A percentile compares a stretch with the other conserved stretches of the same genome.
phyloP scores from a whole-genome alignment of 2,329 filamentous ascomycete genomes.

The Colletotrichum sp. region DNA sequence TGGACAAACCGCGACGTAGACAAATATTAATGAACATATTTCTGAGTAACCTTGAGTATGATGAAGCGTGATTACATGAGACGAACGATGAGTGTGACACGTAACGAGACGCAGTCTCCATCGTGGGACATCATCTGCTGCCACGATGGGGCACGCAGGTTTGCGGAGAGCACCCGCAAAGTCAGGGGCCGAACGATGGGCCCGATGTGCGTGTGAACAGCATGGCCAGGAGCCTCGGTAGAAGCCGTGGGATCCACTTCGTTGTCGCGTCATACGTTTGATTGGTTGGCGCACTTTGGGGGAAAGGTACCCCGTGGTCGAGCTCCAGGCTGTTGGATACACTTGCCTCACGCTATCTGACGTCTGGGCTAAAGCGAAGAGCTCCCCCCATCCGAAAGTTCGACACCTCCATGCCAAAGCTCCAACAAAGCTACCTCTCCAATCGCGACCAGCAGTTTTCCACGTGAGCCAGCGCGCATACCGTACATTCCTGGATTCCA shows the following conservation, averaged over 20 bases:
- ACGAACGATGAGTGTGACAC: not conserved
- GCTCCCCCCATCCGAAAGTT: not conserved
- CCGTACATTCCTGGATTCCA: not conserved
- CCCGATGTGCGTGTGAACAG: not conserved
- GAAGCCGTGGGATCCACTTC: not conserved
- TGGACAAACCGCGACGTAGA: conserved; percentile 34
- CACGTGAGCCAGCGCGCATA: not conserved
- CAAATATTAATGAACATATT: conserved; percentile 42
- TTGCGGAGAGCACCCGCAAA: not conserved
- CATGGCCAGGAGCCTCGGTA: conserved; percentile 4
- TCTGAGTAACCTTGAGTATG: not conserved
- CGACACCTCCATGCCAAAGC: not conserved
- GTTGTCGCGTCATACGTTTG: conserved; percentile 1
- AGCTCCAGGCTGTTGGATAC: not conserved
- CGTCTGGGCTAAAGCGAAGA: not conserved
- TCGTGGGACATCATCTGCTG: not conserved
- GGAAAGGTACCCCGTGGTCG: not conserved
- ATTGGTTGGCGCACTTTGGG: not conserved
- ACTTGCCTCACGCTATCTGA: not conserved
- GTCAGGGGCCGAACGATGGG: not conserved
- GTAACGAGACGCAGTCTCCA: not conserved
- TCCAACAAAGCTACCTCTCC: not conserved
- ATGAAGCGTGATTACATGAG: not conserved
- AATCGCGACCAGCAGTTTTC: not conserved
- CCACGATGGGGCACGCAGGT: not conserved